These are phyloP conservation scores for Colletotrichum sp. DNA, from an alignment of 2,329 filamentous ascomycete genomes.

Conservation along the genomic window DNA sequence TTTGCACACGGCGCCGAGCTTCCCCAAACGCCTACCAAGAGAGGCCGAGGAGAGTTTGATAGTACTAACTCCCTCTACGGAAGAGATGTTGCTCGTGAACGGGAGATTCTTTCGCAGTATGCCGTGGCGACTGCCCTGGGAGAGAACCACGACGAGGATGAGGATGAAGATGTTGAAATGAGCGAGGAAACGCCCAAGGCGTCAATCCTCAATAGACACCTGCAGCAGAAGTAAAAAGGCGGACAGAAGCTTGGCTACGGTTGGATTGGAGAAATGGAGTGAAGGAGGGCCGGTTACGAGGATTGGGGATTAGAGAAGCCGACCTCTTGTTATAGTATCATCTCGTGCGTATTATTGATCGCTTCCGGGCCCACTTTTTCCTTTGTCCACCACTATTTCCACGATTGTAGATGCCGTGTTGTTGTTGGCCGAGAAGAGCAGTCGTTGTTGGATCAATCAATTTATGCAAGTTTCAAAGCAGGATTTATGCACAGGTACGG, in stretches of 20 bases:
- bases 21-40: constrained; percentile 6
- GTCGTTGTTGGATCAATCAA: not conserved
- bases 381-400: not conserved
- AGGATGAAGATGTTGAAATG: not conserved
- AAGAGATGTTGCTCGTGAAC: constrained; percentile 12
- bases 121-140: not conserved
- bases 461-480: not conserved
- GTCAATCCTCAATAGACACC: constrained; percentile 9
- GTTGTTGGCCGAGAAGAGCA: not conserved
- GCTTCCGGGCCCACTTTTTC: not conserved
- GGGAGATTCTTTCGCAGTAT: constrained; percentile 7
- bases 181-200: constrained; percentile 12
- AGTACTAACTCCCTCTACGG: constrained; percentile 14
- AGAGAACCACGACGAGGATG: not conserved
- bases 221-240: not conserved
- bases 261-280: not conserved
- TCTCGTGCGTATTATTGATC: not conserved
- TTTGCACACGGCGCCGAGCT: not conserved
- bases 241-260: not conserved
- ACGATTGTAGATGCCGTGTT: not conserved
- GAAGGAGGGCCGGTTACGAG: not conserved
- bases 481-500: not conserved
- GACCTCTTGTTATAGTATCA: not conserved
- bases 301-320: not conserved
- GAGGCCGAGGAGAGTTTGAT: constrained; percentile 8